Evolutionary conservation across 208 protist genomes (phyloP).

Genomic region (Crithidia sp.): DNA sequence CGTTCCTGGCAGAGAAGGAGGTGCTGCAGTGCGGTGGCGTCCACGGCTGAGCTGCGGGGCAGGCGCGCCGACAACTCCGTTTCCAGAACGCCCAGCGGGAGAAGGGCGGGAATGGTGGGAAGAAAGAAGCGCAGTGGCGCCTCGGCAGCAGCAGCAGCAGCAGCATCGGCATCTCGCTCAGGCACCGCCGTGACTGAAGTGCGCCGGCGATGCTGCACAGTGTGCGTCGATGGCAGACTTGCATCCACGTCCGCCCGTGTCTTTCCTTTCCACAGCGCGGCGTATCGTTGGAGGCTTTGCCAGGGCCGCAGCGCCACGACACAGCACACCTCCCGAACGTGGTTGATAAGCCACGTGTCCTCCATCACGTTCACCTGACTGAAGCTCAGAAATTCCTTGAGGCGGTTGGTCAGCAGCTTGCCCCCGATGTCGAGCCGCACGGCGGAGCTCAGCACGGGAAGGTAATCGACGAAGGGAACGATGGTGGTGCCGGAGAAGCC

Average conservation of each 20-base stretch:
- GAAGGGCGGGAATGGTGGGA: constrained; percentile 65
- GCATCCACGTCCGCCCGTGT: constrained; percentile 16
- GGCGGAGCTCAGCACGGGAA: constrained; percentile 63
- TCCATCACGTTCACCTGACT: constrained; percentile 81
- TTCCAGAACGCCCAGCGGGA: constrained; percentile 68
- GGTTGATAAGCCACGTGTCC: constrained; percentile 84
- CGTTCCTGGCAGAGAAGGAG: constrained; percentile 70
- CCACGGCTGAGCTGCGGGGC: constrained; percentile 23
- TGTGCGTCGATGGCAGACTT: neutral
- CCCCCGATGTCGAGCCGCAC: constrained; percentile 76
- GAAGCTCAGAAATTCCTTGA: constrained; percentile 82
- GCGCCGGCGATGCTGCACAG: neutral
- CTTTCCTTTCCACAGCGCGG: constrained; percentile 7
- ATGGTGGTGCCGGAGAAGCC: constrained; percentile 80
- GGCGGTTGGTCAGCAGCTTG: constrained; percentile 79
- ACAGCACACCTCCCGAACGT: constrained; percentile 81
- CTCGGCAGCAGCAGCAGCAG: neutral
- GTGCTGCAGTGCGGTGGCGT: constrained; percentile 25
- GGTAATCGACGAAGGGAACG: constrained; percentile 76
- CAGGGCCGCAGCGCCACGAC: constrained; percentile 35
- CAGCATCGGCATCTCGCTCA: no score
- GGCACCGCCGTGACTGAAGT: no score
- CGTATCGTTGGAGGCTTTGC: constrained; percentile 12
- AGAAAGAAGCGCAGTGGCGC: constrained; percentile 60
- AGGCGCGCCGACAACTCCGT: constrained; percentile 45